phyloP scores from a whole-genome alignment of 179 eudicot genomes.

The Sideroxylon spinosum region DNA sequence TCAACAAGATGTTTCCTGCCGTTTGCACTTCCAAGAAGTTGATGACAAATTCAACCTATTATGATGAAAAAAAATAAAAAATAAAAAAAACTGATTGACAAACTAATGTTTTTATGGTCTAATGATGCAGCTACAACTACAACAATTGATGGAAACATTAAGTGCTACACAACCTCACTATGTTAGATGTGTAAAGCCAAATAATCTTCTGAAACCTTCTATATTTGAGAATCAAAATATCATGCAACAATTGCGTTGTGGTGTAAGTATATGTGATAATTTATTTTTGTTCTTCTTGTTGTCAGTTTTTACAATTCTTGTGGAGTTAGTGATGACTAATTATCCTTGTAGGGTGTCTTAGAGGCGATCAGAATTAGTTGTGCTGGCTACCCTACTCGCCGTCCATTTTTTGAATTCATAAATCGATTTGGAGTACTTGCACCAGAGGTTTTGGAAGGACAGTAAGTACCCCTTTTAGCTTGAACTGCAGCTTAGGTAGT shows the following conservation, averaged over 20 bases:
- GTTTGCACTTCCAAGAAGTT: conserved; percentile 3
- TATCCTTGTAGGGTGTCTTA: conserved; percentile 69
- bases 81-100: background rate
- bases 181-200: conserved; percentile 92
- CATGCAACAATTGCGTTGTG: conserved; percentile 96
- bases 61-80: background rate
- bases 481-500: conserved; percentile 3
- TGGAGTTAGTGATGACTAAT: conserved; percentile 7
- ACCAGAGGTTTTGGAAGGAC: conserved; percentile 63
- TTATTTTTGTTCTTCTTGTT: background rate
- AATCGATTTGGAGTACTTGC: conserved; percentile 96
- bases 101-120: conserved; percentile 21
- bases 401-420: conserved; percentile 86
- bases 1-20: background rate
- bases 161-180: conserved; percentile 95
- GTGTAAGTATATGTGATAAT: conserved; percentile 59
- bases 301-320: background rate
- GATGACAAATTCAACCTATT: background rate
- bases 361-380: conserved; percentile 98
- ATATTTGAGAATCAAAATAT: conserved; percentile 83
- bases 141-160: conserved; percentile 86
- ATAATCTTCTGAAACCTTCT: conserved; percentile 83
- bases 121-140: conserved; percentile 75
- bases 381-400: conserved; percentile 99
- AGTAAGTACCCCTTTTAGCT: conserved; percentile 38